Evolutionary conservation across 345 rosid species (phyloP), one percentile per base, ranked within the genome.

Genomic region (Mercurialis annua): DNA sequence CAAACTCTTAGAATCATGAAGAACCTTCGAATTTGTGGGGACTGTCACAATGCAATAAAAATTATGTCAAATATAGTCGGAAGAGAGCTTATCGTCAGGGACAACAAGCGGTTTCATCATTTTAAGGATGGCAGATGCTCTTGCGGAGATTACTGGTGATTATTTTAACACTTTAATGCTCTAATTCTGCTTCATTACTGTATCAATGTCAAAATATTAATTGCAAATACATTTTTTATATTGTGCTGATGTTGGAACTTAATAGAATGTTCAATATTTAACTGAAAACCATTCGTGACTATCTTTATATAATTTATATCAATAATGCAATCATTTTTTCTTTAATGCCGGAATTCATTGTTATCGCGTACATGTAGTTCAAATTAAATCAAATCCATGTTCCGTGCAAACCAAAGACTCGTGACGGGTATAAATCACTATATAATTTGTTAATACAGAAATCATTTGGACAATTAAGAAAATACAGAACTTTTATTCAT

Each of bases 21-120:
- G 81, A 86, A 83, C 51, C 83, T 86, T 31, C 77, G 90, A n/a
- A 86, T 86, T 12, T 86, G 90, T 0, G 88, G 90, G 3, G 88
- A 83, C 61, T 86, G 90, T 64, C 88, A 86, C 73, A 83, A 83
- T 59, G 88, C 86, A 0, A 82, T 83, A 31, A 86, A 86, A 58
- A 82, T 83, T 62, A 86, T 86, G 90, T 86, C 88, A 0, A 80
- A 66, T 74, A 80, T 83, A 47, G 88, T 86, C 60, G 88, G 85
- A 42, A 81, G 86, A 76, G 88, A 86, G 73, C 79, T 86, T 50
- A 82, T 86, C 34, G 86, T 82, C 33, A 70, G 91, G 75, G 91
- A 86, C 59, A 86, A 81, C 81, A 86, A 86, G 79, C 63, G 88
- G 48, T 84, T 84, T 54, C 88, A 86, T 70, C 87, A 86, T 71